Evolutionary conservation across 1,139 yeast genomes (phyloP), one percentile per base, ranked within the genome.

Genomic region (Protomyces inundatus): DNA sequence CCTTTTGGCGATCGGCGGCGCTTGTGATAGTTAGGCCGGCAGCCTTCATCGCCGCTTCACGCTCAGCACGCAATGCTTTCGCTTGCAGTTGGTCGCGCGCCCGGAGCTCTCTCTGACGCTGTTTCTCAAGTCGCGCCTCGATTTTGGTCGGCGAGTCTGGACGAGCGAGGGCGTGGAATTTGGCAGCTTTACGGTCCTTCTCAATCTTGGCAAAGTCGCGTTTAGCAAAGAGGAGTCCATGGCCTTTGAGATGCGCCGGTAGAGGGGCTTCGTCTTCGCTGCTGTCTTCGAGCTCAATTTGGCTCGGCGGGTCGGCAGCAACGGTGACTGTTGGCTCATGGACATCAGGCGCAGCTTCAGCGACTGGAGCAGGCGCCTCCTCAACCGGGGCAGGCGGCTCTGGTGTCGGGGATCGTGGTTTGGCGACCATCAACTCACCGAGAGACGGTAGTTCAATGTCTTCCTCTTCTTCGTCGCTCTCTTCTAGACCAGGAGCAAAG

Each of bases 11-110:
- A 59, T 75, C 75, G 35, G 70, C 73, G 33, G 68, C 68, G 23
- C 70, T 67, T 39, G 68, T 45, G 5, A 74, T 57, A 4, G 67
- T 69, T 1, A 72, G 68, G 0, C 78, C 79, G 16, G 69, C 68
- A 7, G 71, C 74, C 56, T 70, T 67, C 53, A 74, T 66, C 48
- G 70, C 72, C 14, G 67, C 71, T 32, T 71, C 67, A 45, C 69
- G 63, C 61, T 69, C 76, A 14, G 67, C 68, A 16, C 73, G 69
- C 45, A 73, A 73, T 14, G 63, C 66, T 37, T 67, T 64, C 2
- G 73, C 70, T 68, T 77, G 79, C 56, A 70, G 70, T n/a, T 75
- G 68, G 64, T 75, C 64, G 69, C 71, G 23, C 64, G 64, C 55
- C 69, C 66, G 35, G 64, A 58, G 45, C 10, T 37, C 62, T 16